Evolutionary conservation across 345 rosid species (phyloP).

Genomic region (Brassica nigra): DNA sequence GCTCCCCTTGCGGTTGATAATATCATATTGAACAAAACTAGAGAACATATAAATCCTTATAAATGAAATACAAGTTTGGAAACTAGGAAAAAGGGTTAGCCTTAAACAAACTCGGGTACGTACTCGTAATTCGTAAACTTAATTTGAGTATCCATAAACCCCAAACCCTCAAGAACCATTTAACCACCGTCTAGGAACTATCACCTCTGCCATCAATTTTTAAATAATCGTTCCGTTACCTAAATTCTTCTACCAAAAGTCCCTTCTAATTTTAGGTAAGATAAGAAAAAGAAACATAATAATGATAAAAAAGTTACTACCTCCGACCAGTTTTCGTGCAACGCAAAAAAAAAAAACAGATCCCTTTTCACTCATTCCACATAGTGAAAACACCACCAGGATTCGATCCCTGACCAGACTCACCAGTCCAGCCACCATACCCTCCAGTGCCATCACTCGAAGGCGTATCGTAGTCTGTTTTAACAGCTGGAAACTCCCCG

Average conservation of each 20-base stretch:
- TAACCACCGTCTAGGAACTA: slow-evolving; percentile 11
- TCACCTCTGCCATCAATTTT: slow-evolving; percentile 25
- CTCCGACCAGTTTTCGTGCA: slow-evolving; percentile 9
- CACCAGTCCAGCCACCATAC: slow-evolving; percentile 74
- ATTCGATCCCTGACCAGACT: slow-evolving; percentile 73
- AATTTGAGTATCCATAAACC: slow-evolving; percentile 33
- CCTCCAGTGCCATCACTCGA: slow-evolving; percentile 41
- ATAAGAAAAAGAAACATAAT: neutral
- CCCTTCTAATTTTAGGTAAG: slow-evolving; percentile 17
- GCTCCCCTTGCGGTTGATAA: neutral
- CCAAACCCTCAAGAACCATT: slow-evolving; percentile 43
- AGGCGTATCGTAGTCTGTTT: slow-evolving; percentile 91
- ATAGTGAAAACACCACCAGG: slow-evolving; percentile 70
- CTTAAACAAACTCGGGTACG: slow-evolving; percentile 40
- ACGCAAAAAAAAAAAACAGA: slow-evolving; percentile 16
- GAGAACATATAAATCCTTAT: neutral
- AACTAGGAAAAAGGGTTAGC: slow-evolving; percentile 38
- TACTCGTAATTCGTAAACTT: slow-evolving; percentile 5
- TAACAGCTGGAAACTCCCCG: slow-evolving; percentile 68
- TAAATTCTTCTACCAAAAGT: slow-evolving; percentile 23
- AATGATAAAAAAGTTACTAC: slow-evolving; percentile 4
- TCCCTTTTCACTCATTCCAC: slow-evolving; percentile 73
- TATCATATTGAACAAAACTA: neutral
- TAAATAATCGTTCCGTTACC: slow-evolving; percentile 7
- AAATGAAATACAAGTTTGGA: slow-evolving; percentile 27